Conservation (phyloP, 2,329 filamentous ascomycete genomes). For the Fusarium staphyleae region DNA sequence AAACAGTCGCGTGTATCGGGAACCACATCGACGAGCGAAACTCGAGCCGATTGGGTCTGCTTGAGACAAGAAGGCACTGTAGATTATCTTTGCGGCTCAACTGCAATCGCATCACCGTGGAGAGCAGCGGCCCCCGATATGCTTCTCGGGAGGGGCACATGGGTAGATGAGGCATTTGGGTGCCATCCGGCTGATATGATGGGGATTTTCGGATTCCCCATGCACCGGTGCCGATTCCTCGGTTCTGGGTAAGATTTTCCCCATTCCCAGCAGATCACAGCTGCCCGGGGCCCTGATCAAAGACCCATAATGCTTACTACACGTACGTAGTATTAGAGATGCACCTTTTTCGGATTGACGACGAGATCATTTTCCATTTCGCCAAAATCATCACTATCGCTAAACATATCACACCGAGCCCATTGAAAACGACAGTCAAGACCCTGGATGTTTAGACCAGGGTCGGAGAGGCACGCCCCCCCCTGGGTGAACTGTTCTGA, state of each 20-base stretch:
- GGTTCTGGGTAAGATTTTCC: conserved; percentile 19
- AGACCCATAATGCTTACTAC: not conserved
- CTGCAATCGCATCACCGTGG: conserved; percentile 22
- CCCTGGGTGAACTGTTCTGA: conserved; percentile 25
- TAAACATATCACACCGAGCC: conserved; percentile 1
- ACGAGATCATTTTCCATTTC: conserved; percentile 5
- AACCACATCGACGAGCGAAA: conserved; percentile 5
- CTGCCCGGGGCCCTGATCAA: not conserved
- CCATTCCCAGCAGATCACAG: conserved; percentile 10
- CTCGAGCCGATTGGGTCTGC: conserved; percentile 6
- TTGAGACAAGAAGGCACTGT: not conserved
- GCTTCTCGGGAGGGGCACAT: conserved; percentile 19
- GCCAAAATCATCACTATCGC: not conserved
- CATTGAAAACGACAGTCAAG: not conserved
- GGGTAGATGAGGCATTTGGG: conserved; percentile 21
- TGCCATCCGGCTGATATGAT: conserved; percentile 14
- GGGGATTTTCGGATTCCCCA: conserved; percentile 35
- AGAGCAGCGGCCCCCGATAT: conserved; percentile 23
- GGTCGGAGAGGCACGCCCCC: not conserved
- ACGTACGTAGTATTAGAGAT: not conserved
- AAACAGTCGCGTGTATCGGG: conserved; percentile 24
- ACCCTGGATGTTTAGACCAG: conserved; percentile 3
- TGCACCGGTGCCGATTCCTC: conserved; percentile 17
- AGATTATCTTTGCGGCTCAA: conserved; percentile 29
- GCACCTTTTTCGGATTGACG: not conserved